Conservation (phyloP, 2,329 filamentous ascomycete genomes). For the Tolypocladium album region DNA sequence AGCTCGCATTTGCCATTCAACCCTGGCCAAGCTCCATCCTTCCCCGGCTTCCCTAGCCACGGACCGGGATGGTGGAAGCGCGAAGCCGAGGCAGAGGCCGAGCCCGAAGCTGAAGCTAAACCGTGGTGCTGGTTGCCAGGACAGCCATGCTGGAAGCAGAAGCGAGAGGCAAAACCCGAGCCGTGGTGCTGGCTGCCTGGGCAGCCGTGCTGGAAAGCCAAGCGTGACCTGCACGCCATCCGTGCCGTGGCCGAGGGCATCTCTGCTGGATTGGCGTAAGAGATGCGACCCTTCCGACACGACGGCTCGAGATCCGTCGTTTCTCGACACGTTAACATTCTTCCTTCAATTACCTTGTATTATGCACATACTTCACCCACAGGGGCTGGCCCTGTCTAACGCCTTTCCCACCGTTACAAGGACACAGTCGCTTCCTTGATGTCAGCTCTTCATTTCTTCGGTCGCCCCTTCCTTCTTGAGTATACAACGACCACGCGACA, state of each 20-base stretch:
- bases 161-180: background rate
- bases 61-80: constrained; percentile 18
- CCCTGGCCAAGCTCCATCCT: constrained; percentile 10
- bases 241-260: constrained; percentile 15
- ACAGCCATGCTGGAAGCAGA: constrained; percentile 5
- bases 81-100: constrained; percentile 8
- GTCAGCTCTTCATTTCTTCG: background rate
- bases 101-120: constrained; percentile 6
- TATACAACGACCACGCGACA: background rate
- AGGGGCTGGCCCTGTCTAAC: background rate
- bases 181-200: constrained; percentile 24
- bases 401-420: background rate
- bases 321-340: background rate
- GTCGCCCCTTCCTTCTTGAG: background rate
- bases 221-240: constrained; percentile 19
- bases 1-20: constrained; percentile 15
- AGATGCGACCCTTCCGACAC: constrained; percentile 5
- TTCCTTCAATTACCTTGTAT: background rate
- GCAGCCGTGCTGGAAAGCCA: constrained; percentile 26
- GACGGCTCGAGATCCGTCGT: background rate
- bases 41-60: background rate
- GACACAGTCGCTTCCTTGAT: background rate
- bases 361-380: background rate
- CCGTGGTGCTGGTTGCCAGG: constrained; percentile 8
- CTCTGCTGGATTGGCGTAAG: constrained; percentile 12